Conservation (phyloP, 495 filamentous ascomycete genomes). For the Podospora pseudocomata region DNA sequence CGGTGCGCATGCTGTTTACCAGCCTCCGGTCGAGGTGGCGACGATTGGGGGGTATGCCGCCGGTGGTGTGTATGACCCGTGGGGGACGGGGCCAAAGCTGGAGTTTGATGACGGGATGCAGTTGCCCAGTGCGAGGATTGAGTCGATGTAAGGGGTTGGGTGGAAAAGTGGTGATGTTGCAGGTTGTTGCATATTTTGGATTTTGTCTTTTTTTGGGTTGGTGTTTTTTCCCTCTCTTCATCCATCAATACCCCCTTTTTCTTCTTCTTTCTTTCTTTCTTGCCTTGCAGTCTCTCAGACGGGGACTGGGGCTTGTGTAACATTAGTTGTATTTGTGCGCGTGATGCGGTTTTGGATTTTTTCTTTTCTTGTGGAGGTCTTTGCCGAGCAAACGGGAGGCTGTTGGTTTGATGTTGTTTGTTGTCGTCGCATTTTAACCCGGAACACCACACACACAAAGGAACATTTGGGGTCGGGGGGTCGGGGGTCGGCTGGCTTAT, state of each 20-base stretch:
- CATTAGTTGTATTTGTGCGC: slow-evolving; percentile 13
- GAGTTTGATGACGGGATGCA: slow-evolving; percentile 47
- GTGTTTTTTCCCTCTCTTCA: slow-evolving; percentile 13
- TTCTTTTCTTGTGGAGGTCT: background rate
- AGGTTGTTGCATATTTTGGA: background rate
- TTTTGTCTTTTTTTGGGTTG: slow-evolving; percentile 1
- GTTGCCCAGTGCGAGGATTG: slow-evolving; percentile 47
- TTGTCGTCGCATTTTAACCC: too few relatives aligned
- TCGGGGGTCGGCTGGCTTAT: too few relatives aligned
- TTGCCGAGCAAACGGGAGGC: background rate
- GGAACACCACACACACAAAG: too few relatives aligned
- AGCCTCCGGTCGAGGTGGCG: slow-evolving; percentile 42
- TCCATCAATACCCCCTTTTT: slow-evolving; percentile 25
- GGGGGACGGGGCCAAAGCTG: slow-evolving; percentile 36
- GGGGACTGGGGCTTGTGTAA: slow-evolving; percentile 15
- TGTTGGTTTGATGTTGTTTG: background rate
- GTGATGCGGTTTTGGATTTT: too few relatives aligned
- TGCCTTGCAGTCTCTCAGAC: background rate
- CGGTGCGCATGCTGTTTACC: slow-evolving; percentile 30
- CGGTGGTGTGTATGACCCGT: slow-evolving; percentile 34
- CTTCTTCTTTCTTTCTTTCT: slow-evolving; percentile 1
- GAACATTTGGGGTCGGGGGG: too few relatives aligned
- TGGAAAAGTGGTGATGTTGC: background rate
- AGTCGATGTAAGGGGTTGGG: slow-evolving; percentile 36
- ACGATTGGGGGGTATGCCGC: slow-evolving; percentile 37